Percentiles rank a stretch among this genome's conserved stretches.
phyloP scores from a whole-genome alignment of 805 yeast genomes.

The Maudiozyma turicensis region DNA sequence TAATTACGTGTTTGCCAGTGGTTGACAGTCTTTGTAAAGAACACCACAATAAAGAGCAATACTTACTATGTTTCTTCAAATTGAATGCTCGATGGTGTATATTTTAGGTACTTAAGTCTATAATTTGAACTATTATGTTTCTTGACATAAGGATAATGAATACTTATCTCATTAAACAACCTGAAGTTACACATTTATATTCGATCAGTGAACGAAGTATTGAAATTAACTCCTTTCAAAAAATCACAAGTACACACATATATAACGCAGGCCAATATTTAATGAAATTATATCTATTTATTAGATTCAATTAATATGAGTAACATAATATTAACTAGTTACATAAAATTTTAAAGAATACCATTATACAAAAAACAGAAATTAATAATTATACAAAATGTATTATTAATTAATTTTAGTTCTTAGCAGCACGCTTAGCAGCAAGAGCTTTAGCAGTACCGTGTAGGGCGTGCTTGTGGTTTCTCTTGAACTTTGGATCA shows the following conservation, averaged over 20 bases:
- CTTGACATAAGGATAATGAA: too few relatives aligned
- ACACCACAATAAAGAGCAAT: too few relatives aligned
- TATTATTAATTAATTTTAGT: neutral
- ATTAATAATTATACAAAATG: neutral
- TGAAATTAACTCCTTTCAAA: too few relatives aligned
- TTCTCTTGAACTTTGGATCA: conserved; percentile 98
- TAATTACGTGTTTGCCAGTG: too few relatives aligned
- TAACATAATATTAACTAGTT: conserved; percentile 2
- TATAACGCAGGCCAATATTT: neutral
- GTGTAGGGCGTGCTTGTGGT: conserved; percentile 98
- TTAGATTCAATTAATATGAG: neutral
- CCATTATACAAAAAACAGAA: neutral
- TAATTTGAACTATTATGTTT: too few relatives aligned
- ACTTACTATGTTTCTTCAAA: too few relatives aligned
- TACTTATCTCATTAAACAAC: too few relatives aligned
- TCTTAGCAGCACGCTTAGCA: conserved; percentile 50
- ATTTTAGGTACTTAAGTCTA: too few relatives aligned
- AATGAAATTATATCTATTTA: neutral
- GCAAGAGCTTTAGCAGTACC: conserved; percentile 95
- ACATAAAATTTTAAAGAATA: conserved; percentile 1
- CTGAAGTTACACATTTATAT: too few relatives aligned
- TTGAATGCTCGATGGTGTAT: too few relatives aligned
- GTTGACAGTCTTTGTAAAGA: too few relatives aligned
- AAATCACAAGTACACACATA: neutral
- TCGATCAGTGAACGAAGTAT: too few relatives aligned